Conservation (phyloP, 768 basidiomycete genomes). For the Lactifluus volemus region DNA sequence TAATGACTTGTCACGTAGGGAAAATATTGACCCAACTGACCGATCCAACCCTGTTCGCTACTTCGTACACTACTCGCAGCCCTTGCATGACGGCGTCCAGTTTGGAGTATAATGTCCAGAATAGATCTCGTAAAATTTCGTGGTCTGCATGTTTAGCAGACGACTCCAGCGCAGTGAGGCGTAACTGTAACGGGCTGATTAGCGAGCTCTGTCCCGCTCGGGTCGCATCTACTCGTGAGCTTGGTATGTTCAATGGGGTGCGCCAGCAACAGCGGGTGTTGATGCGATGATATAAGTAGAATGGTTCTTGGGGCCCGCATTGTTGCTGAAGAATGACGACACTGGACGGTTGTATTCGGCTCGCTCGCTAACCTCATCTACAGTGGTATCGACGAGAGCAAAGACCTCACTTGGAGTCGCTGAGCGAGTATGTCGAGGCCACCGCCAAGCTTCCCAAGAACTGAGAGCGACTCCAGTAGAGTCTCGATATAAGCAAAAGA, state of each 20-base stretch:
- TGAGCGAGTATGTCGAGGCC: slow-evolving; percentile 80
- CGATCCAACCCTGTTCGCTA: slow-evolving; percentile 82
- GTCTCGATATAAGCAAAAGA: slow-evolving; percentile 92
- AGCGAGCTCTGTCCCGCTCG: slow-evolving; percentile 21
- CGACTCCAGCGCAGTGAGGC: slow-evolving; percentile 66
- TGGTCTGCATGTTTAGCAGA: slow-evolving; percentile 67
- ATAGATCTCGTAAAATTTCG: slow-evolving; percentile 82
- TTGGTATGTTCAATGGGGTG: slow-evolving; percentile 4
- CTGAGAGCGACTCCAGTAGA: slow-evolving; percentile 85
- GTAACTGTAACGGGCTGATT: slow-evolving; percentile 45
- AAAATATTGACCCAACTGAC: slow-evolving; percentile 40
- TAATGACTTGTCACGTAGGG: neutral
- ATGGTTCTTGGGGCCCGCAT: slow-evolving; percentile 23
- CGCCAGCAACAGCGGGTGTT: slow-evolving; percentile 20
- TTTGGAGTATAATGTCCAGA: slow-evolving; percentile 97
- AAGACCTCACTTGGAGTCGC: slow-evolving; percentile 77
- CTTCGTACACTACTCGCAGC: slow-evolving; percentile 81
- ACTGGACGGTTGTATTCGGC: slow-evolving; percentile 65
- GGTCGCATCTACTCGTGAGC: slow-evolving; percentile 9
- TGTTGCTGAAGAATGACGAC: slow-evolving; percentile 28
- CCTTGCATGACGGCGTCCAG: slow-evolving; percentile 90
- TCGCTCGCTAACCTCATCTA: slow-evolving; percentile 89
- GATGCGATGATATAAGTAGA: slow-evolving; percentile 46
- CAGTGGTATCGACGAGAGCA: slow-evolving; percentile 71
- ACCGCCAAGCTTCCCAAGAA: slow-evolving; percentile 78